Conservation (phyloP, 148 eudicot species). For the Selenicereus undatus region DNA sequence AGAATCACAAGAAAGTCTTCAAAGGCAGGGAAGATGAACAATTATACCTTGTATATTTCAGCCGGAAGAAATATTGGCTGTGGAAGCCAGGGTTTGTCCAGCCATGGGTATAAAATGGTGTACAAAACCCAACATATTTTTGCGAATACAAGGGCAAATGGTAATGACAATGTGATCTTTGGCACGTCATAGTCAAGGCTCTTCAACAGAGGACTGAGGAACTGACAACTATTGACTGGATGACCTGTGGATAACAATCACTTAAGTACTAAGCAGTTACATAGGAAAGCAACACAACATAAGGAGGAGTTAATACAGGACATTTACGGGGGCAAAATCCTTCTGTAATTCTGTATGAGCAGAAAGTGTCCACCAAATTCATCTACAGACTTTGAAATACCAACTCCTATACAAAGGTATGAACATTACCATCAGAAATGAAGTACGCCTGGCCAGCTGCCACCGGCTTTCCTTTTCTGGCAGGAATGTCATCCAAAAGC, state of each 20-base stretch:
- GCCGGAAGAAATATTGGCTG: constrained; percentile 87
- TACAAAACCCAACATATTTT: constrained; percentile 50
- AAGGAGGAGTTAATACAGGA: not conserved
- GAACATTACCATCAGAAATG: constrained; percentile 76
- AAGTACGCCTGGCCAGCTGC: constrained; percentile 97
- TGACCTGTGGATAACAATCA: constrained; percentile 40
- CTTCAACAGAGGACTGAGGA: constrained; percentile 58
- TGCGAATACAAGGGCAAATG: constrained; percentile 65
- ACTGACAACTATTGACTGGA: constrained; percentile 81
- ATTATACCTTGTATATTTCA: constrained; percentile 76
- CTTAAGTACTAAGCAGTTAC: not conserved
- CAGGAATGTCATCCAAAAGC: constrained; percentile 87
- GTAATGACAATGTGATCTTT: constrained; percentile 44
- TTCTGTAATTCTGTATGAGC: not conserved
- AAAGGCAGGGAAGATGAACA: not conserved
- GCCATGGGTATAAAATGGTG: constrained; percentile 69
- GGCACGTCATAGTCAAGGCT: constrained; percentile 80
- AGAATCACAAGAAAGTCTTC: not conserved
- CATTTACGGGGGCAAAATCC: not conserved
- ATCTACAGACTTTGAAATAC: not conserved
- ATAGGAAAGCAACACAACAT: not conserved
- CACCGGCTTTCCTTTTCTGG: constrained; percentile 53
- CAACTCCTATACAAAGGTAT: not conserved
- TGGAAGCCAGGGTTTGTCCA: constrained; percentile 74
- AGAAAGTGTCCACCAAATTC: constrained; percentile 2